Base-by-base conservation (phyloP, 441 rosid species). In the Jatropha podagrica region DNA sequence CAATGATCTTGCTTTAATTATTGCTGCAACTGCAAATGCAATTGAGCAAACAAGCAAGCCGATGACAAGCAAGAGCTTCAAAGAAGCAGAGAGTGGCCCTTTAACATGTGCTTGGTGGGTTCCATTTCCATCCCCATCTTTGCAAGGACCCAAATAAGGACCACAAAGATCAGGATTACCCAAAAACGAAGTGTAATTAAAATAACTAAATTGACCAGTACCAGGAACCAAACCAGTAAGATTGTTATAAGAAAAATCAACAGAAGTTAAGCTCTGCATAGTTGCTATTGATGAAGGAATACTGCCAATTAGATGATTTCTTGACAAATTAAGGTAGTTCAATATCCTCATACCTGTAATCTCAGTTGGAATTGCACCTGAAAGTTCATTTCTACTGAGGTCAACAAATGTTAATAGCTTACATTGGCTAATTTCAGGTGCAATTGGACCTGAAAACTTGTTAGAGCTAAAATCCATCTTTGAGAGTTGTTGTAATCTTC, bases 181-280 rank as follows among this genome's bases (percentile, higher is more conserved):
- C 46, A 93, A 75, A 77, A 95, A 95, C 5, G 99, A 95, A 69
- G 99, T 95, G 87, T 88, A 95, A 79, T 95, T 95, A 59, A 95
- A 95, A 86, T 91, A 95, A 79, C 99, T 90, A 76, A 95, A 95
- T 73, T 95, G 98, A 69, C 99, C 98, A 20, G 90, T 88, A 3
- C 91, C 92, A 13, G 99, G 99, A 77, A 95, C 99, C 71, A 95
- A 85, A 73, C 99, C 99, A 68, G 98, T 84, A 67, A 95, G 98
- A 77, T 93, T 93, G 85, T 95, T 95, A 77, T 89, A 95, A 3
- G 98, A 93, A 80, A 95, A 95, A 87, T 95, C 99, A 58, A 95
- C 95, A 4, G 97, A 91, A 8, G 99, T 95, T 75, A 95, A 85
- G 81, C 98, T 93, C 85, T 93, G 99, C 99, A 95, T 95, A 56